phyloP scores from a whole-genome alignment of 768 basidiomycete genomes.

The Epithele typhae region DNA sequence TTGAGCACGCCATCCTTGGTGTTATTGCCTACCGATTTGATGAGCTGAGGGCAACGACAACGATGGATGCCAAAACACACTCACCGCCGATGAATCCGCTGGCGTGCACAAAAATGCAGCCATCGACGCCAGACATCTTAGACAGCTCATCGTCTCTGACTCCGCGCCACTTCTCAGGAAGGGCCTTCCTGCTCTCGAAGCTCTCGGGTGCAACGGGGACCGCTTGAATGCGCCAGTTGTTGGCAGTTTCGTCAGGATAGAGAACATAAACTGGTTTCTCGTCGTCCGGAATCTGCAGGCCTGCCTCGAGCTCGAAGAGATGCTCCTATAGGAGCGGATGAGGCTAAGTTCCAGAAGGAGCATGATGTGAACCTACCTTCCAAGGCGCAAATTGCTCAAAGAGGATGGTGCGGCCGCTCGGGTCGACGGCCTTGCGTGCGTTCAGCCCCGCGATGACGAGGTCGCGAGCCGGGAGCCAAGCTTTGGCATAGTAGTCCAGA shows the following conservation, averaged over 20 bases:
- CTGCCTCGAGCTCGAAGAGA: constrained; percentile 79
- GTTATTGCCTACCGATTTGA: constrained; percentile 59
- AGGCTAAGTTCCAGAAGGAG: constrained; percentile 2
- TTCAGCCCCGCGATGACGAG: constrained; percentile 61
- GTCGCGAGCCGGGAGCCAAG: constrained; percentile 91
- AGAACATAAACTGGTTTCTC: constrained; percentile 76
- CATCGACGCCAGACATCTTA: constrained; percentile 67
- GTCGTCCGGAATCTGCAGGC: constrained; percentile 39
- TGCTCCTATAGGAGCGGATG: constrained; percentile 58
- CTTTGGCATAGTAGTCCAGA: constrained; percentile 77
- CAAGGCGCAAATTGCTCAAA: constrained; percentile 81
- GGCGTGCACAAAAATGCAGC: constrained; percentile 90
- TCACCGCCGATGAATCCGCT: constrained; percentile 94
- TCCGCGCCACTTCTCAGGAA: constrained; percentile 94
- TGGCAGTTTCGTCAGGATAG: constrained; percentile 78
- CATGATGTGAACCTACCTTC: constrained; percentile 53
- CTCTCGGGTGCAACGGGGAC: constrained; percentile 78
- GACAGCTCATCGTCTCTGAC: constrained; percentile 81
- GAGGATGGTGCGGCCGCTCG: constrained; percentile 68
- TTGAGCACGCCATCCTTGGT: constrained; percentile 84
- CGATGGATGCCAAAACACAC: constrained; percentile 15
- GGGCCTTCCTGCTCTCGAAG: constrained; percentile 86
- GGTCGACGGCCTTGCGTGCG: constrained; percentile 55
- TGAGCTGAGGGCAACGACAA: background rate
- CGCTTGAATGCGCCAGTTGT: constrained; percentile 90